phyloP scores from a whole-genome alignment of 805 yeast species.

The Isabelozyma pseudorhagii region DNA sequence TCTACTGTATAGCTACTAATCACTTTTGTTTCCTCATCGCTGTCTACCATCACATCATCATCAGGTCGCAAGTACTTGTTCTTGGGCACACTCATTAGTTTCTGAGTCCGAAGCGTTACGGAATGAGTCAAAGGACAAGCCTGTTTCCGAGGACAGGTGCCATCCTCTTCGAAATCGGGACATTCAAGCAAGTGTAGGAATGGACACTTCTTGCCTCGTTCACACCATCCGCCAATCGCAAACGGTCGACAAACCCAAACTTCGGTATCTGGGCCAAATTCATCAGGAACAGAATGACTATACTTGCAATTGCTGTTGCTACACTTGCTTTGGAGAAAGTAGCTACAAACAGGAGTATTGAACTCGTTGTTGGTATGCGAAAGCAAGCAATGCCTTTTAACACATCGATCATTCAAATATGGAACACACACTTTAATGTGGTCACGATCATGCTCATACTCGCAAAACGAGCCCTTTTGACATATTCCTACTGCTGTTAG shows the following conservation, averaged over 20 bases:
- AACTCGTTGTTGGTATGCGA: constrained; percentile 57
- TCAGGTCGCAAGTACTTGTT: constrained; percentile 11
- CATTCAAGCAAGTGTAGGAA: constrained; percentile 60
- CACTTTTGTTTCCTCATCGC: constrained; percentile 8
- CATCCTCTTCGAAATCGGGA: constrained; percentile 68
- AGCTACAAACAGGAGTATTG: constrained; percentile 47
- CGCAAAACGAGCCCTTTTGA: constrained; percentile 49
- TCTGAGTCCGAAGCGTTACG: constrained; percentile 23
- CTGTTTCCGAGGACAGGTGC: constrained; percentile 51
- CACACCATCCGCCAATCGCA: constrained; percentile 68
- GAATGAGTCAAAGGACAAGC: constrained; percentile 54
- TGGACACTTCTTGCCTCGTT: constrained; percentile 54
- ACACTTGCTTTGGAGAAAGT: constrained; percentile 23
- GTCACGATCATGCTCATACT: constrained; percentile 48
- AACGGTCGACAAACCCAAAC: constrained; percentile 62
- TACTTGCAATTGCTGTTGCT: constrained; percentile 50
- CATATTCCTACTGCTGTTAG: constrained; percentile 45
- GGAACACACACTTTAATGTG: constrained; percentile 56
- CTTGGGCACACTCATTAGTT: constrained; percentile 13
- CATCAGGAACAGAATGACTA: constrained; percentile 42
- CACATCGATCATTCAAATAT: constrained; percentile 47
- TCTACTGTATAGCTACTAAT: constrained; percentile 34
- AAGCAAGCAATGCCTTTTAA: constrained; percentile 45
- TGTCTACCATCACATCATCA: constrained; percentile 16
- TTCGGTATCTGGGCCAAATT: constrained; percentile 42